Base-by-base conservation (phyloP, 768 basidiomycete genomes). In the Lepiota brunneoincarnata region DNA sequence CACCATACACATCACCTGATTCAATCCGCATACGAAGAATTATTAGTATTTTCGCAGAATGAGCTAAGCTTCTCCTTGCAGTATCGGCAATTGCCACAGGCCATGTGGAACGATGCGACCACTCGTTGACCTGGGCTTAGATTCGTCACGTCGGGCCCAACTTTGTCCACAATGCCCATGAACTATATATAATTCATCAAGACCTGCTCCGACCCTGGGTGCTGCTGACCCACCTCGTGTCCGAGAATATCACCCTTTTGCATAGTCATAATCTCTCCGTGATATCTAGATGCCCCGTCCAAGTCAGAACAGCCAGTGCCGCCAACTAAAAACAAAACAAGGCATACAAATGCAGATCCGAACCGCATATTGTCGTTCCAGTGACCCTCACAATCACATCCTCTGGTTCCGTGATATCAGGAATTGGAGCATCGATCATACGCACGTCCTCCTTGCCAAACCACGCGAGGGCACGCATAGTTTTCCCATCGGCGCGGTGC, bases 381-480 rank as follows among this genome's bases (percentile, higher is more conserved):
- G 89, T 91, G 3, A 90, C 82, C 66, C 82, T 80, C 51, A 91
- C 61, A 51, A 91, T 82, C 49, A 91, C 84, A 59, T 93, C 89
- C 61, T 84, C 78, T n/a, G 82, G 80, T 56, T 89, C 82, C 1
- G 80, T 84, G 61, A 91, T 80, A 53, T 81, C 81, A 2, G 80
- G 70, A 64, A 73, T 64, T 9, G 72, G 69, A 0, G 69, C 73
- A n/a, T 72, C 67, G 28, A 74, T 57, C 51, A 76, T 57, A 11
- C 73, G 68, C 17, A 75, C 80, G 57, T 82, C 78, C 39, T 70
- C 63, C 6, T 75, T 67, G 1, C 85, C 83, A 58, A 83, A 84
- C 85, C 86, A 89, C 1, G 82, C 82, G 1, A 88, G 70, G 10
- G 87, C 86, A 56, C 81, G 81, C 86, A 87, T 87, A 3, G 73